Evolutionary conservation across 805 yeast genomes (phyloP), one percentile per base, ranked within the genome.

Genomic region (Yarrowia sp.): DNA sequence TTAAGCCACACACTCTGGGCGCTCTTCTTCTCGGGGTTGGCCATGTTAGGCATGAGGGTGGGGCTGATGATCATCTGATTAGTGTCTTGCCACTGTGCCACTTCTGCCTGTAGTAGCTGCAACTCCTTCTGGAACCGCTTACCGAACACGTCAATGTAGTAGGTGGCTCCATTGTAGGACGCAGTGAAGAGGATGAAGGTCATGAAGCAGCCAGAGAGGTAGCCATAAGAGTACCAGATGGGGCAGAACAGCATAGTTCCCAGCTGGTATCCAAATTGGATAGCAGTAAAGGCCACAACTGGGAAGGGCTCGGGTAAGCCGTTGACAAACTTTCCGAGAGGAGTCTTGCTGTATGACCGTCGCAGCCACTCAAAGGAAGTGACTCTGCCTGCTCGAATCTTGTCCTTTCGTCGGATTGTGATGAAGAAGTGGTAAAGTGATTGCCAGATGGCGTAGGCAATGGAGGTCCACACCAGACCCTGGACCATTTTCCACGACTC

Each of bases 161-260:
- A 93, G 0, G 96, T 90, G 2, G 98, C 99, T 30, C 99, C 99
- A 69, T 95, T 92, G 74, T 88, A 91, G 44, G 92, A 81, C 1
- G 98, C 96, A 74, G 84, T 82, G 51, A 86, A 74, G 70, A 92
- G 92, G n/a, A 93, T 90, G 59, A 82, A 80, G 1, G 84, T 76
- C 68, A 93, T 81, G 71, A 92, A 92, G 0, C 80, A 68, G 0
- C 87, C 83, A 26, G 95, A 90, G 1, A 89, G 83, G 48, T 77
- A 76, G 70, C 87, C 86, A 73, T 86, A 83, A 48, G 82, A 79
- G 76, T 90, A 90, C 88, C 96, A 90, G n/a, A 95, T 73, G 0
- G 97, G 96, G 71, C 97, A 90, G 5, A 91, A 81, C 54, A 86
- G 76, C 98, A 93, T 93, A 12, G 98, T 90, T 9, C 84, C 75